Base-by-base conservation (phyloP, 2,329 filamentous ascomycete species). In the Pseudodiploospora longispora region DNA sequence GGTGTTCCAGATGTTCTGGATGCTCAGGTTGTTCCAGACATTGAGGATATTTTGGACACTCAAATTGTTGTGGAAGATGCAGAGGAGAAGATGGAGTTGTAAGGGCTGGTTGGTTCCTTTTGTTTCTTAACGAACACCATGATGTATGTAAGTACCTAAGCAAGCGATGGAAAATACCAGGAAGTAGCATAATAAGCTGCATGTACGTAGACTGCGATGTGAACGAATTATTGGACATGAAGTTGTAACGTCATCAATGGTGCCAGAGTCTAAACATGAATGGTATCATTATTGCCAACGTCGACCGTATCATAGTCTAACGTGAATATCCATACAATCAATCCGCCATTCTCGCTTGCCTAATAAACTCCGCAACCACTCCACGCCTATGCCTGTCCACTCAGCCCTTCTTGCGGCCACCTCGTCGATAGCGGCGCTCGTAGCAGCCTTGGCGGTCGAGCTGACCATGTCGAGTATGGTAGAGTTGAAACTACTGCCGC, bases 341-440 rank as follows among this genome's bases (percentile, higher is more conserved):
- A 98, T 78, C 55, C 85, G 79, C 87, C 91, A 95, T 63, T 96
- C 90, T 56, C 85, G 80, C 64, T 80, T 80, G 4, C 89, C 90
- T 41, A 95, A 65, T 41, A 95, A 65, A 57, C 81, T 89, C 54
- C 89, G 77, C 47, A 95, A 66, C 89, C 90, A 95, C 64, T 94
- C 89, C 45, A 91, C 72, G 0, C 87, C 87, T 40, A 90, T 71
- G 0, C 87, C 82, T 1, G 85, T 85, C 80, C 85, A 85, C 63
- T 84, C 83, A 6, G 74, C 70, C 46, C 68, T 72, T 45, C 69
- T 70, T 40, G 67, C 64, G n/a, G 69, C 66, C 6, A 79, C 56
- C 52, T 81, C 78, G 30, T 87, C 81, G 4, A 84, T 69, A 1
- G 82, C 83, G 6, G 80, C 83, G 10, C 78, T 78, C 5, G 76